Evolutionary conservation across 768 basidiomycete genomes (phyloP), one percentile per base, ranked within the genome.

Genomic region (Macrolepiota albuminosa): DNA sequence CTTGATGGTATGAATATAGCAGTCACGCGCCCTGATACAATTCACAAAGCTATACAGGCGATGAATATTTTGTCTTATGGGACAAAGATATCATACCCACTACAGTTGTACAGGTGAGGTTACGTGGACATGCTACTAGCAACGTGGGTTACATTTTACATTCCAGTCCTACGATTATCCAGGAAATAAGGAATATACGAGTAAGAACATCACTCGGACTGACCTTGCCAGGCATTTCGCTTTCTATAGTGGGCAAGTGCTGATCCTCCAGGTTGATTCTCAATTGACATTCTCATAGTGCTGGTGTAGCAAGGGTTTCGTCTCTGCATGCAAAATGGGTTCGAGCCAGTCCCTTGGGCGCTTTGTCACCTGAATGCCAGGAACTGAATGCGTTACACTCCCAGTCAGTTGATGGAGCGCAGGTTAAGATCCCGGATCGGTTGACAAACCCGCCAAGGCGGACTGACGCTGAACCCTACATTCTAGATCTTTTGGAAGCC

Each of bases 331-430:
- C 75, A 2, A 82, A 83, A 68, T 88, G 87, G 87, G 78, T 80
- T 52, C 77, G 81, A 2, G 72, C 71, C 45, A 82, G 78, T 57
- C 78, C 82, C 0, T 69, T 78, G 51, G 86, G 86, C 33, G 86
- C 86, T 0, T 72, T 87, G 63, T 81, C 83, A 64, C 70, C 79
- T 0, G 81, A 89, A 71, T 89, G 86, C 63, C 87, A 88, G 64
- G 86, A 89, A 65, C 74, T 89, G 29, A 88, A 88, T 60, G 87
- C 86, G 0, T 70, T 89, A 9, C 85, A 89, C 63, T 89, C 87
- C 3, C 84, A 86, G 56, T 84, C 81, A 2, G 87, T 88, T 1
- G 87, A 88, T 63, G 87, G 87, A 0, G 86, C 82, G 0, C 75
- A 76, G 11, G 79, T 88, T 54, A 83, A 74, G 66, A 85, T 84